Evolutionary conservation across 1,284 basidiomycete species (phyloP), one percentile per base, ranked within the genome.

Genomic region (Cryptococcus depauperatus): DNA sequence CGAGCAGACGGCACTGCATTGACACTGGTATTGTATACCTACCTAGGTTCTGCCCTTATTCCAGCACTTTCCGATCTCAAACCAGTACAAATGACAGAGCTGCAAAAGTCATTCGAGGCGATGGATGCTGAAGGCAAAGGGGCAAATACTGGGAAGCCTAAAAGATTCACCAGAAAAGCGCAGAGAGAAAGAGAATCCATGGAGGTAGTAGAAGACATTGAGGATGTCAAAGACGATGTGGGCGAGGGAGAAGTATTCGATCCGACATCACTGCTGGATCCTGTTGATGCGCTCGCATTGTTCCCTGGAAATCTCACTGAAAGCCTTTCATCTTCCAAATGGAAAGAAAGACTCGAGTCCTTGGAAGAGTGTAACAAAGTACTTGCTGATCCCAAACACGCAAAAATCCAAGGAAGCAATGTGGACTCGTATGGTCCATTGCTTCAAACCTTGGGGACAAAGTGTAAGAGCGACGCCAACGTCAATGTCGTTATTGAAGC

Each of bases 341-440:
- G 95, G 95, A 96, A 98, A 67, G 95, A 99, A 55, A 81, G 95
- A 25, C 88, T 93, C 61, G 92, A 96, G 60, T 85, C 80, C 2
- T 73, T 97, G 42, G 91, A 96, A 56, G 86, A 88, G 37, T 76
- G 95, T 32, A 75, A 83, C 47, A 79, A 80, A 13, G 73, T 89
- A 16, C 72, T 98, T 29, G 79, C 79, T 43, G 48, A 58, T n/a
- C 65, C 66, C 3, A 72, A 79, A 14, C 80, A 84, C 11, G 82
- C 84, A 8, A 81, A 83, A 48, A 84, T 97, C 56, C 80, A 82
- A 55, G 86, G 90, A 55, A 77, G 79, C 1, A 75, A 83, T 16
- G 83, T 59, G 32, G 60, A 66, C 30, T 58, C 59, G 1, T 69
- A 69, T 44, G 55, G 57, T 2, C 49, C 59, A 2, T 48, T 69